phyloP scores from a whole-genome alignment of 495 filamentous ascomycete species.

The Halenospora varia region DNA sequence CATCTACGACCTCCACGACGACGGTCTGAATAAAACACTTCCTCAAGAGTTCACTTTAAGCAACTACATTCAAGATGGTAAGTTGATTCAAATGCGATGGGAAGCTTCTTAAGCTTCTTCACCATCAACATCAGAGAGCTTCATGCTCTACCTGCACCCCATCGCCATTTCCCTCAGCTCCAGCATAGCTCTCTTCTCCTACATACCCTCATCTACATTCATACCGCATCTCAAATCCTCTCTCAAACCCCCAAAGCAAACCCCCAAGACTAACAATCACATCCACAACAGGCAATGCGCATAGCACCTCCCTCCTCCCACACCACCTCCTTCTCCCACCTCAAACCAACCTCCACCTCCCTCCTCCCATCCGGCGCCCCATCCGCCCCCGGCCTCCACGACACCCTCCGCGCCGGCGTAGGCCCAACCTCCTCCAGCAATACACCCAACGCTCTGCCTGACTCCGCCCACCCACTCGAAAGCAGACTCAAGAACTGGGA shows the following conservation, averaged over 20 bases:
- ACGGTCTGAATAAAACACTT: no score
- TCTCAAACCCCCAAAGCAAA: no score
- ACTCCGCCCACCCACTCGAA: constrained; percentile 85
- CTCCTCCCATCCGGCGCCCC: constrained; percentile 62
- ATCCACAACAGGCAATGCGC: constrained; percentile 78
- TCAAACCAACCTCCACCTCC: no score
- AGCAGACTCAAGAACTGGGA: constrained; percentile 79
- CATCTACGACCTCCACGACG: constrained; percentile 1
- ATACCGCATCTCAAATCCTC: not conserved
- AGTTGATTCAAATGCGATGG: constrained; percentile 20
- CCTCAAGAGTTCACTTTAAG: no score
- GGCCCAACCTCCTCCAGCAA: constrained; percentile 42
- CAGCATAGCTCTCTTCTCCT: not conserved
- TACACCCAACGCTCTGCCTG: constrained; percentile 31
- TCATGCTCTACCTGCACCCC: not conserved
- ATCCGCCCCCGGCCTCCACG: constrained; percentile 85
- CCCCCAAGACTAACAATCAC: constrained; percentile 12
- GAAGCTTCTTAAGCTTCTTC: not conserved
- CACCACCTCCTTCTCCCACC: constrained; percentile 55
- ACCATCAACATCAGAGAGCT: not conserved
- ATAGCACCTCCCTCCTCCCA: constrained; percentile 67
- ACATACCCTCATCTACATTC: not conserved
- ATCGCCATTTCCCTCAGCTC: no score
- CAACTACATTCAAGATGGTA: constrained; percentile 52
- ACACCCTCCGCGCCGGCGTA: constrained; percentile 82